Base-by-base conservation (phyloP, 768 basidiomycete species). In the Psilocybe azurescens region DNA sequence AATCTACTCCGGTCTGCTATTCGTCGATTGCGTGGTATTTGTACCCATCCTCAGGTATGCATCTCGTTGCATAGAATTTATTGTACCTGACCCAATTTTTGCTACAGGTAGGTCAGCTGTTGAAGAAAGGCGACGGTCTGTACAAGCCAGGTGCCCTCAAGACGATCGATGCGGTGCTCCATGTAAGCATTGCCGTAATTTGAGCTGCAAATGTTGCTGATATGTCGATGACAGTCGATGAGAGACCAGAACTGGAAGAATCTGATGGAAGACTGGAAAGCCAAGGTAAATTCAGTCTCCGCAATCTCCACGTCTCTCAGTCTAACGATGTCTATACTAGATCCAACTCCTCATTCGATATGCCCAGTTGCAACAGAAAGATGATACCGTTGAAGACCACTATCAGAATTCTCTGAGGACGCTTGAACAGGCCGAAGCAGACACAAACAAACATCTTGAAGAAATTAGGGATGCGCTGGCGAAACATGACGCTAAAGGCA, bases 41-140 rank as follows among this genome's bases (percentile, higher is more conserved):
- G 94, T 67, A 96, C 94, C 1, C 95, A 97, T 79, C 93, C 94
- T 44, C 94, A 94, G 75, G 86, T 80, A 67, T 16, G 66, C 69
- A 11, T 62, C 58, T 16, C n/a, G 51, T 29, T 3, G 49, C 20
- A 5, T 13, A 28, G 24, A 16, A 33, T 61, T 49, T 53, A 18
- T 60, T 44, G 46, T 55, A 36, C 41, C 44, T 24, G 56, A 30
- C 28, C 29, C 24, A 14, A 30, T 53, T 10, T 11, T 65, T n/a
- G 11, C 5, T 44, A n/a, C n/a, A 87, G 83, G 89, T 96, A n/a
- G 93, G 93, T 29, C 87, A 90, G 63, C 72, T 92, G 44, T 79
- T 80, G 54, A 80, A 73, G 58, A 77, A 75, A 48, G 83, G 80
- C 20, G 88, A 88, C 53, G 88, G 79, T 55, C 66, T 82, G 9